Base-by-base conservation (phyloP, 306 rosid species). In the Senna siamea region DNA sequence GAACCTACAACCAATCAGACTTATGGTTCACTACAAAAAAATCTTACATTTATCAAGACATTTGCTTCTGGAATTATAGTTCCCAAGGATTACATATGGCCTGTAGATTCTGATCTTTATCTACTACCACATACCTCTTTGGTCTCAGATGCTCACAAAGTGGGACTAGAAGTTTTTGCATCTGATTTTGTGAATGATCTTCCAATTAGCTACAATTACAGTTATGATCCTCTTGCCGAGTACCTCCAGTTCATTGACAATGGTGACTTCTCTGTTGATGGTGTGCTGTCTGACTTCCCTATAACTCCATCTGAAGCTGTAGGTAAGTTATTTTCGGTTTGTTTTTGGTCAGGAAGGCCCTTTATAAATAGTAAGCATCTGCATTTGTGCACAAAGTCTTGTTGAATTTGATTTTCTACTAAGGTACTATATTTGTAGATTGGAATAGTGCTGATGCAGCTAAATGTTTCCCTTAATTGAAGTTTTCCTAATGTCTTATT, bases 21-120 rank as follows among this genome's bases (percentile, higher is more conserved):
- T 53, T 91, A 91, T 38, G 92, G 64, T 53, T 81, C 90, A 28
- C 80, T 88, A 15, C 70, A 66, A 22, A 87, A 81, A 22, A 86
- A 89, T 84, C 88, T 91, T 30, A 84, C 91, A 47, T 80, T 63
- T 78, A 85, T 93, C 82, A 91, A 82, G 85, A 82, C 87, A 23
- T 89, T 88, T 85, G 91, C 96, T 68, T 89, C 96, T 4, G 94
- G 96, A 87, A 93, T 91, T 77, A 75, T 93, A 52, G 89, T 91
- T 78, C 91, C 92, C 47, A 93, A 93, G 79, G 7, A 3, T 51
- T 93, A 86, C 75, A 88, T 91, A 83, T 89, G 89, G 96, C 98
- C 97, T 58, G 77, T 70, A 41, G 88, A 79, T 60, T 0, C 2
- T 14, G 64, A 11, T 57, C 20, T 9, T 74, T 91, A 87, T 80